Evolutionary conservation across 306 rosid genomes (phyloP).

Genomic region (Pueraria montana): DNA sequence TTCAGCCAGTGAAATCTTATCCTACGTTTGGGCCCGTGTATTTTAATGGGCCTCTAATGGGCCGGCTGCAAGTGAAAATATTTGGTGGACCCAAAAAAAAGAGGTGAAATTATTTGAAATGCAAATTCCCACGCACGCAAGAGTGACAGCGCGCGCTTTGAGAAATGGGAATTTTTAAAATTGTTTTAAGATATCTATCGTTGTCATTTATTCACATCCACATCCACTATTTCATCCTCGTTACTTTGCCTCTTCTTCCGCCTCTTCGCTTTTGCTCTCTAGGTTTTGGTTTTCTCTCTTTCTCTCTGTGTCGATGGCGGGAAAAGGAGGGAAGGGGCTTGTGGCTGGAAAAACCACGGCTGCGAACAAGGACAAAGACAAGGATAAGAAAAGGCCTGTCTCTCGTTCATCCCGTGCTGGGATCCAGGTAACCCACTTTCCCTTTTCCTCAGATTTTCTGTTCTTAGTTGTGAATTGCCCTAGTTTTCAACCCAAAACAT

Average conservation of each 20-base stretch:
- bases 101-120: constrained; percentile 41
- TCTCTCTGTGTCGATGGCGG: constrained; percentile 62
- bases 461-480: not conserved
- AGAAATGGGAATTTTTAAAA: constrained; percentile 13
- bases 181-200: not conserved
- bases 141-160: constrained; percentile 34
- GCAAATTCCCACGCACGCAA: constrained; percentile 39
- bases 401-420: constrained; percentile 96
- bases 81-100: not conserved
- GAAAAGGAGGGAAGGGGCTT: constrained; percentile 95
- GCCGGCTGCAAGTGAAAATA: not conserved
- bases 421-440: constrained; percentile 64
- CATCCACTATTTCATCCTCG: not conserved
- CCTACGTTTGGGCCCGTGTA: not conserved
- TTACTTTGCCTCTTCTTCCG: not conserved
- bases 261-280: not conserved
- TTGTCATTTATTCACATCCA: not conserved
- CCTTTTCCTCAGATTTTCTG: not conserved
- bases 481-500: not conserved
- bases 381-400: constrained; percentile 83
- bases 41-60: not conserved
- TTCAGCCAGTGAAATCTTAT: constrained; percentile 38
- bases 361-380: constrained; percentile 82
- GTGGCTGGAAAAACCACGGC: constrained; percentile 81
- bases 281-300: not conserved